These are phyloP conservation scores for Xerocomus amazonicus DNA, from an alignment of 1,284 basidiomycete species.

Conservation along the genomic window DNA sequence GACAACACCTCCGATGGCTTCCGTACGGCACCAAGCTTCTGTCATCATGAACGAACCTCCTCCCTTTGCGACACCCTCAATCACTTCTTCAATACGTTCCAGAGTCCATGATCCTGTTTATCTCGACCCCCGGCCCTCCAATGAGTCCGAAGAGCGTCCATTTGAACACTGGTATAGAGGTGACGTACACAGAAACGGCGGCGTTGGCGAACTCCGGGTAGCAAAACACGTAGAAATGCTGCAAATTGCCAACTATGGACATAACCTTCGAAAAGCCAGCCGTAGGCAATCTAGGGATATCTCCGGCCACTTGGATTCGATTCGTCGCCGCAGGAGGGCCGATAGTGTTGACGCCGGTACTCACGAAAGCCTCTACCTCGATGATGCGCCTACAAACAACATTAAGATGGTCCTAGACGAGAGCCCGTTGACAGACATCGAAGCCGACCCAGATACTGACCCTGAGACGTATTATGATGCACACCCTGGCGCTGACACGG, in stretches of 20 bases:
- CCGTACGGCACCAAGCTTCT: constrained; percentile 26
- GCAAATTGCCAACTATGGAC: constrained; percentile 77
- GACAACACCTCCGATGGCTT: constrained; percentile 16
- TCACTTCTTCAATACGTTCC: constrained; percentile 31
- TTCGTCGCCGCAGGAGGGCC: constrained; percentile 46
- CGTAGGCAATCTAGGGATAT: constrained; percentile 24
- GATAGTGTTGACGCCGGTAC: constrained; percentile 52
- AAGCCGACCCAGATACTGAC: constrained; percentile 40
- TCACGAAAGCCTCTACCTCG: constrained; percentile 63
- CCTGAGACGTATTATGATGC: constrained; percentile 28
- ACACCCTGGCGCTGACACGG: constrained; percentile 11
- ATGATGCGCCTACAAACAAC: constrained; percentile 48
- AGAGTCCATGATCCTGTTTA: constrained; percentile 22
- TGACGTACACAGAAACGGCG: constrained; percentile 73
- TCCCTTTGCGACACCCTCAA: constrained; percentile 41
- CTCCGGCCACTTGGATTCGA: constrained; percentile 24
- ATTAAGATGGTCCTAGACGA: constrained; percentile 63
- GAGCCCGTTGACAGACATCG: constrained; percentile 63
- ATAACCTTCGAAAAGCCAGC: constrained; percentile 34
- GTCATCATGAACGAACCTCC: constrained; percentile 49
- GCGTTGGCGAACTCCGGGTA: constrained; percentile 72
- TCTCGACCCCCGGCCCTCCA: constrained; percentile 47
- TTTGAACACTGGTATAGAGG: constrained; percentile 84
- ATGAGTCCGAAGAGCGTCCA: constrained; percentile 73
- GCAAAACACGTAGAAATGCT: constrained; percentile 72